Evolutionary conservation across 192 early-diverging fungal species (phyloP).

Genomic region (Coemansia aciculifera): DNA sequence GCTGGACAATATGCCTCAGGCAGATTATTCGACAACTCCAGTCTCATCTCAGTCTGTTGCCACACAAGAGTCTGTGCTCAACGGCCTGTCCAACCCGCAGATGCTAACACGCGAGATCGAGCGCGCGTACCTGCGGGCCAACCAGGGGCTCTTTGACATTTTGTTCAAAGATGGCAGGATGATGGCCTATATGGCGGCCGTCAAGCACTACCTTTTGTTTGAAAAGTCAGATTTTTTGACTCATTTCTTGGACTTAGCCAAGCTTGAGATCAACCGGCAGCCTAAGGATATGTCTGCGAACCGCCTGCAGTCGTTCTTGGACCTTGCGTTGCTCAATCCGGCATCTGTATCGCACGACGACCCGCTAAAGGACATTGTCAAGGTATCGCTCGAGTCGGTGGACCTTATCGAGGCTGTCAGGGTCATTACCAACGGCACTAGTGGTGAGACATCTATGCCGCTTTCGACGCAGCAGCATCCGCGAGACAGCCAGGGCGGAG

Average conservation of each 20-base stretch:
- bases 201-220: slow-evolving; percentile 92
- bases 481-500: neutral
- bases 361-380: slow-evolving; percentile 84
- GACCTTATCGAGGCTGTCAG: slow-evolving; percentile 57
- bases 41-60: neutral
- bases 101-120: slow-evolving; percentile 69
- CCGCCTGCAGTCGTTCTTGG: slow-evolving; percentile 80
- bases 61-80: slow-evolving; percentile 9
- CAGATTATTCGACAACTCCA: neutral
- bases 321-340: slow-evolving; percentile 84
- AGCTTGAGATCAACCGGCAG: slow-evolving; percentile 51
- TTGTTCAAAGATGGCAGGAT: slow-evolving; percentile 79
- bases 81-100: slow-evolving; percentile 44
- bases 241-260: slow-evolving; percentile 90
- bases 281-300: slow-evolving; percentile 61
- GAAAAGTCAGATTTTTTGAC: slow-evolving; percentile 92
- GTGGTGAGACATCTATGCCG: slow-evolving; percentile 3
- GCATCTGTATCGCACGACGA: slow-evolving; percentile 78
- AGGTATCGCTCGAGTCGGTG: slow-evolving; percentile 73
- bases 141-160: slow-evolving; percentile 76
- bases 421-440: slow-evolving; percentile 17
- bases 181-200: slow-evolving; percentile 74
- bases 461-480: neutral
- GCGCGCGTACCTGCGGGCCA: slow-evolving; percentile 84
- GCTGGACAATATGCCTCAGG: slow-evolving; percentile 14